These are phyloP conservation scores for Chrysanthemum seticuspe DNA, from an alignment of 129 eudicot genomes.

Conservation along the genomic window DNA sequence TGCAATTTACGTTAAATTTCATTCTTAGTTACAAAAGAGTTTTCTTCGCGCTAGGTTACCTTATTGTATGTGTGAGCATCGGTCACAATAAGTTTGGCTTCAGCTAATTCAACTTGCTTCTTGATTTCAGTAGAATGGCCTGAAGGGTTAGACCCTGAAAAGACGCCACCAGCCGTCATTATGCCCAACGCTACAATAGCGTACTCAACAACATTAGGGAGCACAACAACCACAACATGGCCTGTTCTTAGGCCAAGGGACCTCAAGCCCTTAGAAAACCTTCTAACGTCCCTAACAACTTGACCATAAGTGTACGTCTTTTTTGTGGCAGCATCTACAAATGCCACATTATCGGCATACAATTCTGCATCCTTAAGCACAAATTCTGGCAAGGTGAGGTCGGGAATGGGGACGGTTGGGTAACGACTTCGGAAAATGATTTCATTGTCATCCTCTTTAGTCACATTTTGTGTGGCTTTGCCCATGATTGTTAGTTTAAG, in stretches of 20 bases:
- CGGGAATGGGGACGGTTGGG: constrained; percentile 68
- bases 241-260: constrained; percentile 86
- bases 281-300: constrained; percentile 54
- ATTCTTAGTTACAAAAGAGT: too few species aligned
- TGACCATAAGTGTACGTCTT: constrained; percentile 62
- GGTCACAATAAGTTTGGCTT: constrained; percentile 79
- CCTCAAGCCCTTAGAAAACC: constrained; percentile 90
- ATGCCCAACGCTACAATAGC: constrained; percentile 84
- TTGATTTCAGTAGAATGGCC: constrained; percentile 67
- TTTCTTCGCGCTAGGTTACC: constrained; percentile 33
- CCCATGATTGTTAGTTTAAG: constrained; percentile 33
- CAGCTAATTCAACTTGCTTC: constrained; percentile 88
- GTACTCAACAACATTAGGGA: constrained; percentile 78
- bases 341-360: constrained; percentile 68
- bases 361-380: constrained; percentile 67
- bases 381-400: constrained; percentile 70
- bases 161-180: constrained; percentile 91
- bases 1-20: too few species aligned
- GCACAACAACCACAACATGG: constrained; percentile 75
- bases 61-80: constrained; percentile 60
- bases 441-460: constrained; percentile 40
- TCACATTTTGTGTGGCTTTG: constrained; percentile 19
- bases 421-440: constrained; percentile 65
- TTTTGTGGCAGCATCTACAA: constrained; percentile 67
- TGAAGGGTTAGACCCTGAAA: constrained; percentile 83